Evolutionary conservation across 1,284 basidiomycete genomes (phyloP).

Genomic region (Hypsizygus ulmarius): DNA sequence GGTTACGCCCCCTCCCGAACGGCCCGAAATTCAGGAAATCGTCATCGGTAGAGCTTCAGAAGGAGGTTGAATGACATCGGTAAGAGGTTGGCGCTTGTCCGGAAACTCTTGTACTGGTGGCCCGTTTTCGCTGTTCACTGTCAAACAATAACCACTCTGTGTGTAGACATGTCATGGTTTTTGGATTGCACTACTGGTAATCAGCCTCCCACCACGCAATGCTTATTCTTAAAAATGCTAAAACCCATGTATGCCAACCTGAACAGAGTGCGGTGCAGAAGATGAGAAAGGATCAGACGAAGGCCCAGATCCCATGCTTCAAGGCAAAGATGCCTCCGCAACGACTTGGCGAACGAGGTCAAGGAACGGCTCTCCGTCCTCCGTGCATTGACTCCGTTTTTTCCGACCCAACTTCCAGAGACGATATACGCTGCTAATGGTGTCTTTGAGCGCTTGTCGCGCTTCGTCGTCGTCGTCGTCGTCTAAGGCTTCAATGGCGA

Average conservation of each 20-base stretch:
- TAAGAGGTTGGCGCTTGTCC: too few species aligned
- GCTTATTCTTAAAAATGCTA: too few species aligned
- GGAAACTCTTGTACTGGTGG: too few species aligned
- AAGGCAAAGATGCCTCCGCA: slow-evolving; percentile 17
- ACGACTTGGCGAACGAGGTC: slow-evolving; percentile 37
- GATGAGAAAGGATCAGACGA: neutral
- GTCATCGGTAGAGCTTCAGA: too few species aligned
- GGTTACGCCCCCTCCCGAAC: too few species aligned
- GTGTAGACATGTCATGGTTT: too few species aligned
- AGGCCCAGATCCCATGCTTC: neutral
- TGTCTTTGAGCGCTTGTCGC: slow-evolving; percentile 38
- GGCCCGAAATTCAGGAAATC: too few species aligned
- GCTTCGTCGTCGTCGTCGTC: slow-evolving; percentile 14
- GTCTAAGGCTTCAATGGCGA: neutral
- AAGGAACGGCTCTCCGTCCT: slow-evolving; percentile 37
- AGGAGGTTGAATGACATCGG: too few species aligned
- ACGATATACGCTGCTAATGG: slow-evolving; percentile 47
- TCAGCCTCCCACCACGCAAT: neutral
- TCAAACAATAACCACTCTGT: too few species aligned
- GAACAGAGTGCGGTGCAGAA: neutral
- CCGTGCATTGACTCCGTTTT: slow-evolving; percentile 7
- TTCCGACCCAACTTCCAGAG: slow-evolving; percentile 45
- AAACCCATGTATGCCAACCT: neutral
- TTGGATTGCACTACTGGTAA: neutral
- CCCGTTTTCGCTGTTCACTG: too few species aligned